Evolutionary conservation across 2,329 filamentous ascomycete genomes (phyloP), one percentile per base, ranked within the genome.

Genomic region (Colletotrichum tamarilloi): DNA sequence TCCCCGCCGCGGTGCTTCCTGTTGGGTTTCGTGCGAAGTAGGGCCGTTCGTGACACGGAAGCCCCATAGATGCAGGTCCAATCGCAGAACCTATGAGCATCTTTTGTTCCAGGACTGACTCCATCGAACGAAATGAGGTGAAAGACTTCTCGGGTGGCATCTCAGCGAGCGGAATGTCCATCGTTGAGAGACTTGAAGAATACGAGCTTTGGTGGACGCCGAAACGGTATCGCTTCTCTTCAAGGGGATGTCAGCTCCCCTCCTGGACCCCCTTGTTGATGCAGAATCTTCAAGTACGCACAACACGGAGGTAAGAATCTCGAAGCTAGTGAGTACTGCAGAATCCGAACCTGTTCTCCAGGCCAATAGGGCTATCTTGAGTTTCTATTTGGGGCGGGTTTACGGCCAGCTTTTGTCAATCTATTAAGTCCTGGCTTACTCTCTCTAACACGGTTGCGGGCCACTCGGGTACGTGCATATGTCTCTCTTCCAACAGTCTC

Each of bases 1-100:
- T 62, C 30, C 28, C 12, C 62, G 35, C 60, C 63, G 58, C 62
- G 4, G 55, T 64, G 35, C 55, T 55, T 65, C 59, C 49, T 57
- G 49, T 55, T 57, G 30, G 52, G 60, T 74, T 49, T 72, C 49
- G 67, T 63, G 67, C 74, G 74, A 75, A 72, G 72, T 68, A 72
- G 53, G 67, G 74, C 74, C 74, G 74, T 59, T 66, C 14, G 71
- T 73, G 46, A 35, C 60, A 73, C 67, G 30, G 32, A 26, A 52
- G 60, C 22, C 28, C 57, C 46, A 60, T 19, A 28, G 46, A 30
- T 56, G 49, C 55, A 70, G 35, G 71, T 32, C 71, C 60, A 62
- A 62, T 60, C 56, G 24, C 32, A 46, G 49, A 62, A 32, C 64
- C 55, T 58, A 53, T 11, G 24, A 22, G 35, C 12, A 12, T 22